phyloP scores from a whole-genome alignment of 345 rosid species.

The Hypericum perforatum region DNA sequence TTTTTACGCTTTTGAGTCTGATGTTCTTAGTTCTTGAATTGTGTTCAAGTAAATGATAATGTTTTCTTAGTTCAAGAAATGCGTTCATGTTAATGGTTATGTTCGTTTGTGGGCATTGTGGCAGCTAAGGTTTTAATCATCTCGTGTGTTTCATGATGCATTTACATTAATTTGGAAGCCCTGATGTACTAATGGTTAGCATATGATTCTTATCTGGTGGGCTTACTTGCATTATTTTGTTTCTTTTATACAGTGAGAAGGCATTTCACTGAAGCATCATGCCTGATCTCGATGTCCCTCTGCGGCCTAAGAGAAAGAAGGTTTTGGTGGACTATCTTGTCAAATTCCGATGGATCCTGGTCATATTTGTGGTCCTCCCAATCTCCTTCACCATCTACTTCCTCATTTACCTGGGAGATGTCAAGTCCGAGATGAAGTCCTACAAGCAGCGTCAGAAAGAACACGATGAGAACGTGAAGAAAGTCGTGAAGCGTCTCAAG shows the following conservation, averaged over 20 bases:
- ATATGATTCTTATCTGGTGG: too few relatives aligned
- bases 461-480: conserved; percentile 77
- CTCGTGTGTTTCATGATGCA: too few relatives aligned
- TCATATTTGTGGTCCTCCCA: conserved; percentile 89
- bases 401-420: conserved; percentile 89
- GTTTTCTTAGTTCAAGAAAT: too few relatives aligned
- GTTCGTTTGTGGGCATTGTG: too few relatives aligned
- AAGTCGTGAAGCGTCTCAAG: conserved; percentile 81
- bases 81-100: too few relatives aligned
- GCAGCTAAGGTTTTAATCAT: too few relatives aligned
- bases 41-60: too few relatives aligned
- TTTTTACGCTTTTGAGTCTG: too few relatives aligned
- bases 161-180: too few relatives aligned
- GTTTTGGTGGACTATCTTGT: conserved; percentile 74
- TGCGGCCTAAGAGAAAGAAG: conserved; percentile 91
- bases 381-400: conserved; percentile 68
- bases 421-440: conserved; percentile 78
- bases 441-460: conserved; percentile 78
- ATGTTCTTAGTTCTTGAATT: too few relatives aligned
- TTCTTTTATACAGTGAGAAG: conserved; percentile 20
- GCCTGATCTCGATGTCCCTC: conserved; percentile 75
- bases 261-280: conserved; percentile 21
- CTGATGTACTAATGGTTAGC: too few relatives aligned
- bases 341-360: conserved; percentile 81
- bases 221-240: not conserved